Evolutionary conservation across 768 basidiomycete genomes (phyloP).

Genomic region (Tricholoma hemisulphureum): DNA sequence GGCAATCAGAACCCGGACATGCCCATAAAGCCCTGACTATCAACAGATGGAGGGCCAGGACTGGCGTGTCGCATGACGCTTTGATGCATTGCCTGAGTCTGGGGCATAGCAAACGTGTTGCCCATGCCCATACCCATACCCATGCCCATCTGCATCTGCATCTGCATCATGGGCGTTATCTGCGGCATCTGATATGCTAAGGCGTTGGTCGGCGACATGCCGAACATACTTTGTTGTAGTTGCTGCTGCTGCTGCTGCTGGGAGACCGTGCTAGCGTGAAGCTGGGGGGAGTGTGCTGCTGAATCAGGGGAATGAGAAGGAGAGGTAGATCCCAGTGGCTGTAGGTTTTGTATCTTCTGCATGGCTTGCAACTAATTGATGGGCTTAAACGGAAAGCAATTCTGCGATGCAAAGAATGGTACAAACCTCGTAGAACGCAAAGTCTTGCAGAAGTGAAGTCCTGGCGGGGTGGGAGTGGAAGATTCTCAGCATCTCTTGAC

Average conservation of each 20-base stretch:
- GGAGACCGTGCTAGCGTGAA: slow-evolving; percentile 29
- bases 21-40: slow-evolving; percentile 44
- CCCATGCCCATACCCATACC: slow-evolving; percentile 51
- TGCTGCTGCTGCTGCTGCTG: slow-evolving; percentile 35
- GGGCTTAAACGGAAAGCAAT: not conserved
- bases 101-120: slow-evolving; percentile 50
- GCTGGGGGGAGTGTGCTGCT: slow-evolving; percentile 40
- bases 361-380: slow-evolving; percentile 70
- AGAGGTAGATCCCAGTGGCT: slow-evolving; percentile 30
- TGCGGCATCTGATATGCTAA: slow-evolving; percentile 57
- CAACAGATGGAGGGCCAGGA: slow-evolving; percentile 26
- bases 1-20: slow-evolving; percentile 12
- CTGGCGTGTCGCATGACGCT: slow-evolving; percentile 81
- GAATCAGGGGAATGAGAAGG: slow-evolving; percentile 37
- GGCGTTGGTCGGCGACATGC: slow-evolving; percentile 45
- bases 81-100: slow-evolving; percentile 78
- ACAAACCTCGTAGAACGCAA: slow-evolving; percentile 84
- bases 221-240: slow-evolving; percentile 47
- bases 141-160: slow-evolving; percentile 50
- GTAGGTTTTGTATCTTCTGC: slow-evolving; percentile 62
- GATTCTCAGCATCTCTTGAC: slow-evolving; percentile 94
- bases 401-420: not conserved
- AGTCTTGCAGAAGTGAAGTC: slow-evolving; percentile 91
- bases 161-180: slow-evolving; percentile 63
- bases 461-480: slow-evolving; percentile 92